These are phyloP conservation scores for Mycoemilia scoparia DNA, from an alignment of 192 early-diverging fungal genomes.

Conservation along the genomic window DNA sequence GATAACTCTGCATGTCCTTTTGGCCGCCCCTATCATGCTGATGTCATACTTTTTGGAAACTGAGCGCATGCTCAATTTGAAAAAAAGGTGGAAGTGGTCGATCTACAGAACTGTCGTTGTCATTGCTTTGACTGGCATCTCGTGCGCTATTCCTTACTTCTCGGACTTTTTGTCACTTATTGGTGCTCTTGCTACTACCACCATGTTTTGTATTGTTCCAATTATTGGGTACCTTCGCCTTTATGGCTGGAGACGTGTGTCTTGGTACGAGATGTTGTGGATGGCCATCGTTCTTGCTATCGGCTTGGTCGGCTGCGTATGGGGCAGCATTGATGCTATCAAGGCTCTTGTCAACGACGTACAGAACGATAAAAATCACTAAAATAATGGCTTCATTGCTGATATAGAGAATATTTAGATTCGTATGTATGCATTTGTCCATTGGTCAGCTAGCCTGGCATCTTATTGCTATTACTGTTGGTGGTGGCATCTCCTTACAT, in stretches of 20 bases:
- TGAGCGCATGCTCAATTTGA: constrained; percentile 36
- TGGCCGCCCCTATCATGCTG: constrained; percentile 60
- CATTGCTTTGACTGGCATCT: constrained; percentile 31
- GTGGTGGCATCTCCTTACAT: no score
- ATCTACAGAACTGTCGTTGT: constrained; percentile 35
- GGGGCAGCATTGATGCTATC: constrained; percentile 47
- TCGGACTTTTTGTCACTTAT: constrained; percentile 56
- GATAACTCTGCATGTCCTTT: constrained; percentile 57
- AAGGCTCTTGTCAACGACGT: constrained; percentile 34
- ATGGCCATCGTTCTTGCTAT: constrained; percentile 31
- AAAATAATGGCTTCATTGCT: no score
- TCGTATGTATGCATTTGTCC: no score
- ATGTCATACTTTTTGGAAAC: constrained; percentile 47
- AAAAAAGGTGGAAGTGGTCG: constrained; percentile 19
- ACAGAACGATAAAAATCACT: no score
- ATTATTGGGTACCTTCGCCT: constrained; percentile 51
- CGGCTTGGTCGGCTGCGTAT: constrained; percentile 35
- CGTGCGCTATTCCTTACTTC: constrained; percentile 55
- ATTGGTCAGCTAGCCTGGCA: no score
- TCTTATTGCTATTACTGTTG: no score
- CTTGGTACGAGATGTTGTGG: constrained; percentile 27
- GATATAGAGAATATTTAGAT: no score
- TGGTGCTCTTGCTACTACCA: constrained; percentile 49
- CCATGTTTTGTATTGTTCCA: constrained; percentile 55
- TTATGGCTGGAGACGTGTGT: constrained; percentile 31